These are phyloP conservation scores for Diutina pseudorugosa DNA, from an alignment of 1,139 yeast genomes.

Conservation along the genomic window DNA sequence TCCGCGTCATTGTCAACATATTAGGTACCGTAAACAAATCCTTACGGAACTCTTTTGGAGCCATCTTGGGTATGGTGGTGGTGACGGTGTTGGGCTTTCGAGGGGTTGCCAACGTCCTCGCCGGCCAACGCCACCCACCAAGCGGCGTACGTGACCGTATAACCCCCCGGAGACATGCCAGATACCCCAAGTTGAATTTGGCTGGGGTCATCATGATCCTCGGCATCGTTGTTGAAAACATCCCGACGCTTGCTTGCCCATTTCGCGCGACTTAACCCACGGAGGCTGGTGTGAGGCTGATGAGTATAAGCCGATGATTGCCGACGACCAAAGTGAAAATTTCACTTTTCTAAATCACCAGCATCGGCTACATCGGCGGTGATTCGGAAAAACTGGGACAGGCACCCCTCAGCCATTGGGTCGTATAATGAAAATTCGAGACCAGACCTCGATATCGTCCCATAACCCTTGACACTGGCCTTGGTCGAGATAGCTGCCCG, in stretches of 20 bases:
- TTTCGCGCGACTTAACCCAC: background rate
- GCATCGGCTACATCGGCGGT: too few relatives aligned
- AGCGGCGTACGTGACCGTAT: background rate
- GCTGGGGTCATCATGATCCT: background rate
- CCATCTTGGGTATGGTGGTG: background rate
- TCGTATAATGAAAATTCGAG: background rate
- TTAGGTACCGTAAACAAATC: constrained; percentile 56
- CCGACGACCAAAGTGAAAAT: background rate
- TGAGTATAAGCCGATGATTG: background rate
- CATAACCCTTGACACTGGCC: background rate
- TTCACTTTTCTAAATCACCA: background rate
- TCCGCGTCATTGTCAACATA: constrained; percentile 65
- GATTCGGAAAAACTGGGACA: too few relatives aligned
- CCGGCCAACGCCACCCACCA: background rate
- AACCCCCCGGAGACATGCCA: background rate
- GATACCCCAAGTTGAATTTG: background rate
- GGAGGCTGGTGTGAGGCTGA: background rate
- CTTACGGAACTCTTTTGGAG: background rate
- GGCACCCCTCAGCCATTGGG: too few relatives aligned
- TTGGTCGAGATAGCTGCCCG: background rate
- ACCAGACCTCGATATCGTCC: background rate
- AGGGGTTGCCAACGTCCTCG: background rate
- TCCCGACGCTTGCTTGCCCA: background rate
- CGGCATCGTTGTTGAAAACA: constrained; percentile 3
- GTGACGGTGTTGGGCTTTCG: background rate